Conservation (phyloP, 441 rosid species). For the Populus hybrid region DNA sequence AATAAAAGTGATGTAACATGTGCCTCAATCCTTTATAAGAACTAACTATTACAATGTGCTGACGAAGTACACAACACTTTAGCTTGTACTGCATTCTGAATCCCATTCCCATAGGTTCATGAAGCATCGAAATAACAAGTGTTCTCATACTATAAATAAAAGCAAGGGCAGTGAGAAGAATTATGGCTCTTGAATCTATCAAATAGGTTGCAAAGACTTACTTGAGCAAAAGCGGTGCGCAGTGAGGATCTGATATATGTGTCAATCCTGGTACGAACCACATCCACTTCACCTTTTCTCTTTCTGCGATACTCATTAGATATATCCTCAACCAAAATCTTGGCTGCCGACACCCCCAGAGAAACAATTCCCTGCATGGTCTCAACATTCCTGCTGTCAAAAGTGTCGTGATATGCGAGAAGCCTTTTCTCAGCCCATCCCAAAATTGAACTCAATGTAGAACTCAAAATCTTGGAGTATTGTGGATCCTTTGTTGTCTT, state of each 20-base stretch:
- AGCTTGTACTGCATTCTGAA: too few species aligned
- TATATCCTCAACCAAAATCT: constrained; percentile 86
- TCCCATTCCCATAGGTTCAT: too few species aligned
- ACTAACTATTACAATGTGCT: neutral
- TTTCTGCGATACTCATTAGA: constrained; percentile 88
- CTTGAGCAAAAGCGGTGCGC: constrained; percentile 98
- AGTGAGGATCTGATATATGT: constrained; percentile 96
- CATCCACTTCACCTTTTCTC: constrained; percentile 85
- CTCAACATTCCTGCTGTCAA: constrained; percentile 59
- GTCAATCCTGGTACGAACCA: constrained; percentile 76
- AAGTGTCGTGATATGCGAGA: constrained; percentile 97
- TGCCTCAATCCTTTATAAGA: neutral
- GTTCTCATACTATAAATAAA: constrained; percentile 8
- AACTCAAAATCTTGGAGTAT: constrained; percentile 76
- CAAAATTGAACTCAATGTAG: constrained; percentile 75
- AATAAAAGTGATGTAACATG: neutral
- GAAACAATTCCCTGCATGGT: constrained; percentile 87
- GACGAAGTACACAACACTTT: neutral
- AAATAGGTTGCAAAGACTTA: constrained; percentile 38
- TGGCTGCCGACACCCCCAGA: constrained; percentile 82
- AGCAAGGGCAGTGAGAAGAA: constrained; percentile 1
- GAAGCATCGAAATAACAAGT: too few species aligned
- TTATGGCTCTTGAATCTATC: neutral
- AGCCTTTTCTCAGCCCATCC: constrained; percentile 98
- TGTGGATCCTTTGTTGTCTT: constrained; percentile 84